Base-by-base conservation (phyloP, 768 basidiomycete genomes). In the Tylopilus sp. region DNA sequence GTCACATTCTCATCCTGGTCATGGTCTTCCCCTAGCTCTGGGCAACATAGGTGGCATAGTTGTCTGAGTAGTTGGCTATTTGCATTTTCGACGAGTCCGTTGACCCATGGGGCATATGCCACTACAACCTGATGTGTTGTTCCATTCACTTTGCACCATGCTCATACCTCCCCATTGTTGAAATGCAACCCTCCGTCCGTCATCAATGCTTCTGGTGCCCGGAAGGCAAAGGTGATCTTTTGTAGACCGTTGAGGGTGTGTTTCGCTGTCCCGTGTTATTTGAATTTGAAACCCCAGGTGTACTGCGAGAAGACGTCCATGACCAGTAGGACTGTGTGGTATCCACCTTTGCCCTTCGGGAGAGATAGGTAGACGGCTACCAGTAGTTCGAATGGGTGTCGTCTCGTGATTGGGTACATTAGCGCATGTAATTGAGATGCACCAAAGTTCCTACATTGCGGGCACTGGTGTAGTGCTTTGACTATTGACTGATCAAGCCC, bases 21-120 rank as follows among this genome's bases (percentile, higher is more conserved):
- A 19, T n/a, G n/a, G n/a, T 71, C 65, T 25, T 71, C 65, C 0
- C 66, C 64, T 0, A 72, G 29, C 2, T 65, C 60, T 2, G 74
- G 75, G 9, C 67, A 62, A 33, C 74, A 75, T 6, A 76, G 45
- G 0, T 64, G 40, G 19, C 59, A 59, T 3, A 77, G 55, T 0
- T 57, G 16, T 10, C 61, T 45, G 0, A 76, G 56, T 1, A 77
- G 55, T 0, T 67, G 34, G 10, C 60, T 61, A 56, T 78, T 76
- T 0, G 65, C 59, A 3, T 66, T 66, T 36, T 75, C 69, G 0
- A 72, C 61, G 0, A 74, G 57, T 0, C 74, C 70, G 46, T 75
- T 76, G 16, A 75, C 55, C 76, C 74, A 77, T 8, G 74, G 75
- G 10, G 72, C 62, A 46, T 77, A 77, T 4, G 70, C 69, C 13